Percentiles rank a stretch among this genome's conserved stretches.
phyloP scores from a whole-genome alignment of 345 rosid species.

The Eucalyptus erythrocorys region DNA sequence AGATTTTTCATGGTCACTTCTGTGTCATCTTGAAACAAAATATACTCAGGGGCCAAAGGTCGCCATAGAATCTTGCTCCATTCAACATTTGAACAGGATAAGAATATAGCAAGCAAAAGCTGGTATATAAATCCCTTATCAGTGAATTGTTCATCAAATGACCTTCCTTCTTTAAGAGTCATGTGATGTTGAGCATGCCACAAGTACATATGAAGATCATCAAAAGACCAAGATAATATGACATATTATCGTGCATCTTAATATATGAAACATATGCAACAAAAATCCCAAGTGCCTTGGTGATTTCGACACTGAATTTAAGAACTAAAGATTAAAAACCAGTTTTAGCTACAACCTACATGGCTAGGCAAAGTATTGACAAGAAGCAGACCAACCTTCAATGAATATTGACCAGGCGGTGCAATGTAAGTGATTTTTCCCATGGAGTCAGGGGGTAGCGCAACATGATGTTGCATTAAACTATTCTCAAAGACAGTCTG shows the following conservation, averaged over 20 bases:
- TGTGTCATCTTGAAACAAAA: not conserved
- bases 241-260: not conserved
- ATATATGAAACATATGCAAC: not conserved
- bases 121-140: not conserved
- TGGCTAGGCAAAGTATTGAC: not conserved
- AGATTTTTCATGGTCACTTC: not conserved
- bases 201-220: not conserved
- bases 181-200: not conserved
- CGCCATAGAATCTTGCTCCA: not conserved
- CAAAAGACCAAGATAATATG: not conserved
- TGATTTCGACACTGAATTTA: not conserved
- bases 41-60: not conserved
- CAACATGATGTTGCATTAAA: conserved; percentile 84
- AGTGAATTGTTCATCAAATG: not conserved
- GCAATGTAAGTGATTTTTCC: conserved; percentile 92
- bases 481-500: conserved; percentile 97
- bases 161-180: not conserved
- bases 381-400: conserved; percentile 45
- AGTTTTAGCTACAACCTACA: not conserved
- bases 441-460: conserved; percentile 95
- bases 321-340: not conserved
- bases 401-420: conserved; percentile 96
- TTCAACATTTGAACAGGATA: not conserved
- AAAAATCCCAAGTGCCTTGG: not conserved
- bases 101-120: not conserved